Evolutionary conservation across 352 stramenopile genomes (phyloP).

Genomic region (Aphanomyces euteiches): DNA sequence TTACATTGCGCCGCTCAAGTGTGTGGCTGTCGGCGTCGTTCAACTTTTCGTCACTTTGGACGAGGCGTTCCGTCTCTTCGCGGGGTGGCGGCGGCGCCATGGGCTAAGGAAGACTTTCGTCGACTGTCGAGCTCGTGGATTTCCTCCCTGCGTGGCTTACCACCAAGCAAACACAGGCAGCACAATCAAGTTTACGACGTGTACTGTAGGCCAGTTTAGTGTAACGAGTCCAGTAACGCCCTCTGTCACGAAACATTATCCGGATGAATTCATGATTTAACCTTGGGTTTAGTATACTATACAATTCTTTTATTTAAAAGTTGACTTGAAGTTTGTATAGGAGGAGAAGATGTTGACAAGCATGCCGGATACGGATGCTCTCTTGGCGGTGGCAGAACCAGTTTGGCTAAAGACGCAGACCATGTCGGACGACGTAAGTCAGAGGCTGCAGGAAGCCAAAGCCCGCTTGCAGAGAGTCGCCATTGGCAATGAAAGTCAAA

Average conservation of each 20-base stretch:
- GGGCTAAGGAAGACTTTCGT: too few species aligned
- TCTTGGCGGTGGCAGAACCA: neutral
- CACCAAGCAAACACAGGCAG: too few species aligned
- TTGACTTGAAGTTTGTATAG: neutral
- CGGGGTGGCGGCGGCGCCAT: too few species aligned
- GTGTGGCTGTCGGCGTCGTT: too few species aligned
- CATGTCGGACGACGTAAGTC: conserved; percentile 19
- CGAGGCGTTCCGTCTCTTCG: too few species aligned
- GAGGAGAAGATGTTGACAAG: neutral
- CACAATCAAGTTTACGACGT: too few species aligned
- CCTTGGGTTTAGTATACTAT: neutral
- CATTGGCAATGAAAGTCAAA: conserved; percentile 7
- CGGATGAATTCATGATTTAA: neutral
- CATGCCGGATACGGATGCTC: conserved; percentile 6
- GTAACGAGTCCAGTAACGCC: conserved; percentile 33
- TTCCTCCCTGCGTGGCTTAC: too few species aligned
- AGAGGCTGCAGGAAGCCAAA: neutral
- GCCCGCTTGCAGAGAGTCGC: neutral
- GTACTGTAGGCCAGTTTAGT: too few species aligned
- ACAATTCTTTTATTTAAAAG: neutral
- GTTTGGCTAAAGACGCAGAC: too few species aligned
- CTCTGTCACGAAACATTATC: neutral
- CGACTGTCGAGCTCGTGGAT: too few species aligned
- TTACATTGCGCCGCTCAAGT: conserved; percentile 40
- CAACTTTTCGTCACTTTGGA: too few species aligned